Percentiles rank a stretch among this genome's conserved stretches.
phyloP scores from a whole-genome alignment of 495 filamentous ascomycete species.

The Venustampulla echinocandica region DNA sequence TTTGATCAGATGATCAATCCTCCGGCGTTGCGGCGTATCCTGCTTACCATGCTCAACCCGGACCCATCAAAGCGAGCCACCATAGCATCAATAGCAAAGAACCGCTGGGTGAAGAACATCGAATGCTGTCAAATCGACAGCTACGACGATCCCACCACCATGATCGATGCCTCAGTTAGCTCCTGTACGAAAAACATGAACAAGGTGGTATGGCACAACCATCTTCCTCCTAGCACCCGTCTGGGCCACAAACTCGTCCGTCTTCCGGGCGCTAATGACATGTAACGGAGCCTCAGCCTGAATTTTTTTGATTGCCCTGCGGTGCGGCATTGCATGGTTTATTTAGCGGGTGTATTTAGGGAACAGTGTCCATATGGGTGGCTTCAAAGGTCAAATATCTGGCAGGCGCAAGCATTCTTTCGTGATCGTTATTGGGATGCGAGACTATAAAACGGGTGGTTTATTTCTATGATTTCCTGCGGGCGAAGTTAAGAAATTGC shows the following conservation, averaged over 20 bases:
- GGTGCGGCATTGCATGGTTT: conserved; percentile 1
- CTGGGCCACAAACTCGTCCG: conserved; percentile 12
- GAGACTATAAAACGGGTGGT: no score
- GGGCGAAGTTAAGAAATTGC: no score
- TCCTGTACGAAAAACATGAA: conserved; percentile 4
- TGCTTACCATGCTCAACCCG: conserved; percentile 72
- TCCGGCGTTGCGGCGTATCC: conserved; percentile 47
- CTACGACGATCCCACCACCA: conserved; percentile 42
- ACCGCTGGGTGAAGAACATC: conserved; percentile 55
- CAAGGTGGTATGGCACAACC: conserved; percentile 19
- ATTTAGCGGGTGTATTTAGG: conserved; percentile 5
- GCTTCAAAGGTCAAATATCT: no score
- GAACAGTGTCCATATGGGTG: no score
- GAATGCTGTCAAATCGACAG: conserved; percentile 63
- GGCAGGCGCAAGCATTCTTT: no score
- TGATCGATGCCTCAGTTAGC: conserved; percentile 37
- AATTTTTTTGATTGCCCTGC: no score
- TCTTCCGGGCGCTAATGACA: conserved; percentile 15
- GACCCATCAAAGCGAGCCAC: conserved; percentile 56
- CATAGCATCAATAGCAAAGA: conserved; percentile 51
- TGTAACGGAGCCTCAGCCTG: conserved; percentile 3
- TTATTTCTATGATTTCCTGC: no score
- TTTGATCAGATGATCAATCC: conserved; percentile 32
- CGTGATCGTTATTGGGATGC: no score
- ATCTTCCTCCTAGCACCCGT: conserved; percentile 15